A percentile compares a stretch with the other conserved stretches of the same genome.
Evolutionary conservation across 805 yeast species (phyloP).

Genomic region (Metschnikowia drakensbergensis): DNA sequence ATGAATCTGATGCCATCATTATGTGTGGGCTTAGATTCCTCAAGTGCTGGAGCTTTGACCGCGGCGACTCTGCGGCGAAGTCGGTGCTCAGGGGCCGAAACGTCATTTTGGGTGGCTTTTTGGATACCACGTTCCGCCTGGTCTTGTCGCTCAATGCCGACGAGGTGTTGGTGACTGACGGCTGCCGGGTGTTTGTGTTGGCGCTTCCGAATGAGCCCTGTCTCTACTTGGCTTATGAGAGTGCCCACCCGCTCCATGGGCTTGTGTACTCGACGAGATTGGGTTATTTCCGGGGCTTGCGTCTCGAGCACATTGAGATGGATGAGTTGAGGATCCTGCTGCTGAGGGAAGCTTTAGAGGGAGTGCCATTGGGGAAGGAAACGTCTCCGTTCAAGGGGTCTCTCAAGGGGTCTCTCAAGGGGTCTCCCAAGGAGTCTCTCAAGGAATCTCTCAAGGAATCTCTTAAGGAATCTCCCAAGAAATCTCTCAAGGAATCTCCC

Average conservation of each 20-base stretch:
- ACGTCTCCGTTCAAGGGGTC: no score
- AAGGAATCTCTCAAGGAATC: no score
- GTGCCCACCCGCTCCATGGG: not conserved
- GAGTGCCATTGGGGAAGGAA: no score
- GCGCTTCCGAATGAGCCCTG: slow-evolving; percentile 16
- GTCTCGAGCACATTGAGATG: not conserved
- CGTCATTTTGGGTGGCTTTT: slow-evolving; percentile 48
- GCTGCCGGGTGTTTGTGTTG: slow-evolving; percentile 30
- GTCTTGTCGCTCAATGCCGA: slow-evolving; percentile 30
- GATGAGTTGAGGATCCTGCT: not conserved
- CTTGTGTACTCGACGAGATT: not conserved
- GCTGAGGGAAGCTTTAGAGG: no score
- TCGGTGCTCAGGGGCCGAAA: slow-evolving; percentile 51
- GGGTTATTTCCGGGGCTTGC: not conserved
- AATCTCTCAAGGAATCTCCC: no score
- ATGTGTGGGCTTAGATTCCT: slow-evolving; percentile 61
- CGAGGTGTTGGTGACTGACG: slow-evolving; percentile 36
- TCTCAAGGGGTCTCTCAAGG: no score
- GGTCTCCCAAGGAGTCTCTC: no score
- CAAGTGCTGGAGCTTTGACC: slow-evolving; percentile 53
- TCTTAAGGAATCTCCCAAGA: no score
- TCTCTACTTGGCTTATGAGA: slow-evolving; percentile 13
- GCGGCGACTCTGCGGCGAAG: slow-evolving; percentile 5
- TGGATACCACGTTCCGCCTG: slow-evolving; percentile 49
- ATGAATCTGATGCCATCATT: slow-evolving; percentile 30